A percentile compares a stretch with the other conserved stretches of the same genome.
Evolutionary conservation across 345 rosid genomes (phyloP).

Genomic region (Streptanthus diversifolius): DNA sequence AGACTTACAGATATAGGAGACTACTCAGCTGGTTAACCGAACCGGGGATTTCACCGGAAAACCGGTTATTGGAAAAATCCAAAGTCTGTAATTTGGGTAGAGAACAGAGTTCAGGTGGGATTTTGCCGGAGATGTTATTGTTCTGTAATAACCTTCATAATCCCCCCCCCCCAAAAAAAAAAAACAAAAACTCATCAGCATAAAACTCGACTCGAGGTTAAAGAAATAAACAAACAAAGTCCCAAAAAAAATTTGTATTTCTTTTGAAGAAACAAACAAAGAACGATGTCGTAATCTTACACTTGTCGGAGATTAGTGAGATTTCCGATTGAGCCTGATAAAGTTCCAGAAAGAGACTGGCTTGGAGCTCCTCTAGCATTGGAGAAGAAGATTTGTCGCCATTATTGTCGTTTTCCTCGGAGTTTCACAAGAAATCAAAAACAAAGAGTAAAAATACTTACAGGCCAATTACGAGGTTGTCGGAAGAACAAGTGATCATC

Average conservation of each 20-base stretch:
- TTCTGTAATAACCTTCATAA: conserved; percentile 77
- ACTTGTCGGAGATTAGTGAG: conserved; percentile 91
- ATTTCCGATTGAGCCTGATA: conserved; percentile 66
- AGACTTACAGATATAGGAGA: conserved; percentile 75
- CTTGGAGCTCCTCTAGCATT: conserved; percentile 82
- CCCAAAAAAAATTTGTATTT: too few relatives aligned
- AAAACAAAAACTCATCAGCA: background rate
- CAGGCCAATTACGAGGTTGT: conserved; percentile 78
- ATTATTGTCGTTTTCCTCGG: conserved; percentile 2
- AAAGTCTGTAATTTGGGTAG: conserved; percentile 68
- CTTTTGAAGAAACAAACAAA: conserved; percentile 17
- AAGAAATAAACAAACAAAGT: background rate
- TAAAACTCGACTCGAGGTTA: background rate
- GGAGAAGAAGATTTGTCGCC: conserved; percentile 19
- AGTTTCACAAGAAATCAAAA: background rate
- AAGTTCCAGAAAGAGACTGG: conserved; percentile 81
- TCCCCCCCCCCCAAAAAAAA: too few relatives aligned
- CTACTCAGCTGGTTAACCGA: conserved; percentile 51
- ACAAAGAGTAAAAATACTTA: conserved; percentile 29
- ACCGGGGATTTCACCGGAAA: conserved; percentile 58
- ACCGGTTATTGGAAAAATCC: conserved; percentile 81
- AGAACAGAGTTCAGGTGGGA: conserved; percentile 64
- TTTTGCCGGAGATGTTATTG: conserved; percentile 81
- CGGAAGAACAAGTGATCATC: conserved; percentile 81
- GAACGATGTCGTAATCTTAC: conserved; percentile 40